Conservation (phyloP, 2,329 filamentous ascomycete species). For the Dactylella cylindrospora region DNA sequence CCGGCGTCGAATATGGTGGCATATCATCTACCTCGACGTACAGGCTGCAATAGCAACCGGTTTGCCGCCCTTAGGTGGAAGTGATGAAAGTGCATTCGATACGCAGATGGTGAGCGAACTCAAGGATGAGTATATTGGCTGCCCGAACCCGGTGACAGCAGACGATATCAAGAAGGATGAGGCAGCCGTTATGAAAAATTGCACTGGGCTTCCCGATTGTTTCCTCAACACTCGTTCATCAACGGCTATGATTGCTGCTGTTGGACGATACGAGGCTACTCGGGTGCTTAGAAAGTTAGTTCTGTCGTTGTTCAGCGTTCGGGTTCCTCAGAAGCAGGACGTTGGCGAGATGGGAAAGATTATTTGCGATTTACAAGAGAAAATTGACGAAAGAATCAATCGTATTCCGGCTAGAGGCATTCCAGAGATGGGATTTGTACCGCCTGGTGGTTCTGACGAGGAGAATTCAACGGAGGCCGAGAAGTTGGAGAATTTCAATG, state of each 20-base stretch:
- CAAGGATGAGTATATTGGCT: constrained; percentile 47
- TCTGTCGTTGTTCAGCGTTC: constrained; percentile 46
- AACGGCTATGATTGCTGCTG: constrained; percentile 48
- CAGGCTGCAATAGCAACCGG: constrained; percentile 49
- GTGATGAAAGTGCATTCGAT: constrained; percentile 46
- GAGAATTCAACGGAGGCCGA: constrained; percentile 39
- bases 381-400: constrained; percentile 47
- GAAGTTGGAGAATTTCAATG: constrained; percentile 46
- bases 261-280: constrained; percentile 48
- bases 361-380: constrained; percentile 47
- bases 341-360: constrained; percentile 47
- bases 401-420: constrained; percentile 48
- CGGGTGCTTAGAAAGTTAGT: constrained; percentile 46
- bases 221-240: constrained; percentile 35
- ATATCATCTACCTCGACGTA: constrained; percentile 49
- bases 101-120: constrained; percentile 48
- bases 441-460: constrained; percentile 34
- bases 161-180: constrained; percentile 38
- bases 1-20: constrained; percentile 50
- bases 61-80: constrained; percentile 48
- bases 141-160: constrained; percentile 17
- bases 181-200: constrained; percentile 26
- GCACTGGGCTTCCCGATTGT: constrained; percentile 37
- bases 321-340: constrained; percentile 45
- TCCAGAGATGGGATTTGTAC: constrained; percentile 48